Evolutionary conservation across 495 filamentous ascomycete species (phyloP), one percentile per base, ranked within the genome.

Genomic region (Parmelia sp.): DNA sequence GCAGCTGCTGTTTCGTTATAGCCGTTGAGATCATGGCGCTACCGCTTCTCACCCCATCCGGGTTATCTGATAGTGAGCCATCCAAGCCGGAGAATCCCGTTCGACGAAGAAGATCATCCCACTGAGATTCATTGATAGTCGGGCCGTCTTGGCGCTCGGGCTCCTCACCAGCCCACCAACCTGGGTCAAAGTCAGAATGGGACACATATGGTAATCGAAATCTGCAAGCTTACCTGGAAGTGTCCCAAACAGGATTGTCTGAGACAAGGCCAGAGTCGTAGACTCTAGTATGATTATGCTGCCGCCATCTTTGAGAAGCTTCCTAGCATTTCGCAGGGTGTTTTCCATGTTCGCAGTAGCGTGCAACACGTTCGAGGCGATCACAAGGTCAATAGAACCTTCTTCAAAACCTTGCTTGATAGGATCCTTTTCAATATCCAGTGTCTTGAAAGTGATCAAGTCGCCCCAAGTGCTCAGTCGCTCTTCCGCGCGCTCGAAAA

Each of bases 401-500:
- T 65, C 10, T 58, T 40, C 27, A 35, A 78, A 79, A 0, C 80
- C 81, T 61, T 86, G 83, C 0, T 66, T 65, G 1, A 60, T 47
- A 0, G 75, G 69, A 31, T 77, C 71, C 12, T 74, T 64, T 65
- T 67, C 62, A 44, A 65, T 63, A 37, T 70, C 56, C 1, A 70
- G 53, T 4, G 33, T 55, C 19, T 39, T 33, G 62, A 63, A 60
- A 7, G 58, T 39, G 4, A 68, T 63, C 12, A 42, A 23, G 60
- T 62, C 25, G 21, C 29, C 29, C 31, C n/a, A 58, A 6, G 58
- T 45, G 2, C 47, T 25, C 40, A 69, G 73, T 4, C 60, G 33
- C 21, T 71, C 66, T 15, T 65, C 60, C 0, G 74, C 75, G 21
- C 59, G 62, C 29, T 75, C 72, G 29, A 81, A 78, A 62, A 77